These are phyloP conservation scores for Zoysia pacifica DNA, from an alignment of 176 grass and related monocot genomes.

Conservation along the genomic window DNA sequence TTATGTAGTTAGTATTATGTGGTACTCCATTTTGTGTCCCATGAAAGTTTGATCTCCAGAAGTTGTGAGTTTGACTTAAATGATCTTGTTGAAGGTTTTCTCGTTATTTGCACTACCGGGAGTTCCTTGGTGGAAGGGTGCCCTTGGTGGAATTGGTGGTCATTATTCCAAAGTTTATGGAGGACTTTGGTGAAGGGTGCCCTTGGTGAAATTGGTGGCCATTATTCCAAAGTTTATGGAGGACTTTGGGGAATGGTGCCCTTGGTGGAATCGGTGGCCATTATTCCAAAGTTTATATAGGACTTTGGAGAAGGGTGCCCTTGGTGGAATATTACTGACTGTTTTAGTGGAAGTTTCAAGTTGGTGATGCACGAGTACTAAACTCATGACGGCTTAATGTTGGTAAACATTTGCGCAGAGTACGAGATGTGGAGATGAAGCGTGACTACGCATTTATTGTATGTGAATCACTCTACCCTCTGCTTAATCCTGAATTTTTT, in stretches of 20 bases:
- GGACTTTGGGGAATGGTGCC: constrained; percentile 55
- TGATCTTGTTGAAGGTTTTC: constrained; percentile 99
- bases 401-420: constrained; percentile 92
- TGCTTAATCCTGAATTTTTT: neutral
- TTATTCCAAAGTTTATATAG: constrained; percentile 72
- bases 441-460: constrained; percentile 99
- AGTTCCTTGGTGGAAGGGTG: constrained; percentile 97
- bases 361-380: constrained; percentile 60
- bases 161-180: constrained; percentile 50
- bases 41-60: constrained; percentile 48
- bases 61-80: constrained; percentile 83
- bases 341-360: constrained; percentile 67
- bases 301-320: constrained; percentile 85
- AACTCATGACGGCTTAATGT: constrained; percentile 83
- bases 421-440: constrained; percentile 99
- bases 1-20: constrained; percentile 25
- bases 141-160: constrained; percentile 92
- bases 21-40: constrained; percentile 45
- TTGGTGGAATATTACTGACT: constrained; percentile 82
- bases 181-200: constrained; percentile 85
- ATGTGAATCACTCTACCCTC: constrained; percentile 36
- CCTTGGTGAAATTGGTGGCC: constrained; percentile 40
- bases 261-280: constrained; percentile 90
- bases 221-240: no score
- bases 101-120: constrained; percentile 82